Evolutionary conservation across 148 eudicot genomes (phyloP), one percentile per base, ranked within the genome.

Genomic region (Vaccinium myrtillus): DNA sequence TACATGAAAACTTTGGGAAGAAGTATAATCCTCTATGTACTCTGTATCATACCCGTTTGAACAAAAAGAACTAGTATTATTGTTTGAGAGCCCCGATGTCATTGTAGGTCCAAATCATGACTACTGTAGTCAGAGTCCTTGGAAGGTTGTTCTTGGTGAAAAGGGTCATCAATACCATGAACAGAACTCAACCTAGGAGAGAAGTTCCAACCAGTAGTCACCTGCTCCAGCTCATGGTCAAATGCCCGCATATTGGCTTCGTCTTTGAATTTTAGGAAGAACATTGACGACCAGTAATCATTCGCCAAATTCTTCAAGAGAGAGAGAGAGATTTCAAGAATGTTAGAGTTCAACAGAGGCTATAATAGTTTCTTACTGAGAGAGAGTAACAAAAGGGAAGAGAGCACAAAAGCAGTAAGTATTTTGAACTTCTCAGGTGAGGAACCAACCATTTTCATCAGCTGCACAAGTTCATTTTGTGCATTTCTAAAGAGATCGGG

Each of bases 251-350:
- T 83, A 50, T 82, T 70, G 3, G 89, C 88, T 84, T 89, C 96
- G 83, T 95, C 97, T 90, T 82, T 87, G 80, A 90, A 85, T 85
- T 92, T 94, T 86, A 89, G 79, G 91, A 89, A 94, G 86, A 86
- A 94, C 49, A 85, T 87, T 63, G 98, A 95, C 27, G 94, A 91
- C 97, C 94, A 95, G 63, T 94, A 95, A 88, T 95, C 95, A 80
- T 90, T 95, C 30, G 87, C 93, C 95, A 95, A 89, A 87, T 91
- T 94, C 98, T 95, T 77, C 84, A 84, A 82, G 32, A 67, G 50
- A 74, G 65, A 63, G 32, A 18, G 48, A 56, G 25, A 56, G 27
- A 76, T 36, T 36, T 36, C 39, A 36, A 36, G 39, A 36, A 36
- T 36, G 39, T 36, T 36, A 36, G 3, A 36, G 39, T 36, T 36